phyloP scores from a whole-genome alignment of 1,139 yeast species.

The Tardiomyces digboiensis region DNA sequence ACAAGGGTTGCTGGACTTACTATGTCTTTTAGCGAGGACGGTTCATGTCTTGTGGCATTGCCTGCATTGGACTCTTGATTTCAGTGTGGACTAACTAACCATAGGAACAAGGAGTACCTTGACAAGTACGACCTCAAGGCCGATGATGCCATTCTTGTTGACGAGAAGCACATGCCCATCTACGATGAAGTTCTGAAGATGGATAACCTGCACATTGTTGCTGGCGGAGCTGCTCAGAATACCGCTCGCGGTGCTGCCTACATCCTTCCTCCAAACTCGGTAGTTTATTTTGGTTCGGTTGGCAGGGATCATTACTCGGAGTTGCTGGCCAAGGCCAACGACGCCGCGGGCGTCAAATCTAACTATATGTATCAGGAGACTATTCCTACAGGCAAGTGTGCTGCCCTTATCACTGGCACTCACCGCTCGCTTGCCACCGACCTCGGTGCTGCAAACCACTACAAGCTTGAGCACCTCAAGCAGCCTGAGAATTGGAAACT shows the following conservation, averaged over 20 bases:
- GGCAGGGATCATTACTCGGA: slow-evolving; percentile 89
- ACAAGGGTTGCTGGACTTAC: neutral
- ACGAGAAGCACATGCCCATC: slow-evolving; percentile 80
- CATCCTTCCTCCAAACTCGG: slow-evolving; percentile 71
- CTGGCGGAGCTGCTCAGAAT: slow-evolving; percentile 99
- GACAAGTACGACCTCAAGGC: slow-evolving; percentile 77
- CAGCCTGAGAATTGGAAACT: slow-evolving; percentile 84
- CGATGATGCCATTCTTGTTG: slow-evolving; percentile 91
- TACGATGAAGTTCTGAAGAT: slow-evolving; percentile 63
- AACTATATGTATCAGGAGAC: slow-evolving; percentile 71
- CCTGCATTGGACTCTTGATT: too few species aligned
- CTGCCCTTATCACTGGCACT: slow-evolving; percentile 82
- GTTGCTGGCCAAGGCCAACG: slow-evolving; percentile 73
- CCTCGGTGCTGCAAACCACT: slow-evolving; percentile 96
- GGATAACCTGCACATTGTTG: slow-evolving; percentile 61
- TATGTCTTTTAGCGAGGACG: too few species aligned
- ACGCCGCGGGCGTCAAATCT: slow-evolving; percentile 79
- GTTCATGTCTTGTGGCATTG: too few species aligned
- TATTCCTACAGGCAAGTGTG: slow-evolving; percentile 94
- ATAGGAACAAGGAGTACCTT: slow-evolving; percentile 39
- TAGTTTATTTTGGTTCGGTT: slow-evolving; percentile 92
- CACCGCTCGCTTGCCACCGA: slow-evolving; percentile 94
- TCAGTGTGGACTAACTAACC: too few species aligned
- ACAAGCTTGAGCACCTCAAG: slow-evolving; percentile 80
- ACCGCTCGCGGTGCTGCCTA: slow-evolving; percentile 99